Base-by-base conservation (phyloP, 1,139 yeast species). In the Kurtzmaniella quercitrusa region DNA sequence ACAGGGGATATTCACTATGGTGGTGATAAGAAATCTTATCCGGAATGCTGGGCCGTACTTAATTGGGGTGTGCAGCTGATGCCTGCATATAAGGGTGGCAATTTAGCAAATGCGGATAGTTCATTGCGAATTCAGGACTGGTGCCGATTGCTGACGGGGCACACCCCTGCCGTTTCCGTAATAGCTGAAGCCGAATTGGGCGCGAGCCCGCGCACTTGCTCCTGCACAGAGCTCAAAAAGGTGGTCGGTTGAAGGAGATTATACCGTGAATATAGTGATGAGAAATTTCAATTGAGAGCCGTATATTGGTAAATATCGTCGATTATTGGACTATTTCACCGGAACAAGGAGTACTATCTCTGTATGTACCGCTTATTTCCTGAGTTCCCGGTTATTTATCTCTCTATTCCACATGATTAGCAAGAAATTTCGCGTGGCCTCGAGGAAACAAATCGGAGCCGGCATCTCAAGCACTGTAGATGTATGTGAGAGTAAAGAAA, bases 391-490 rank as follows among this genome's bases (percentile, higher is more conserved):
- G n/a, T n/a, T n/a, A n/a, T 22, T 21, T 21, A 21, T 21, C 23
- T 21, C 9, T 21, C 9, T 21, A n/a, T 21, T 26, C n/a, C 9
- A 26, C 30, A 26, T 26, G 30, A 26, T 3, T 26, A 26, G 30
- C 23, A 21, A 21, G n/a, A 5, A 14, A 26, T 26, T 26, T 14
- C 30, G 30, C 9, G 9, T 14, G 30, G 30, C 30, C n/a, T 5
- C 30, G 4, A 26, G 30, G n/a, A 26, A 26, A 26, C 30, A 26
- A 4, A 22, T 68, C 3, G 74, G 74, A 1, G 26, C 50, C 11
- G 82, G 82, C 0, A 55, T 69, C 2, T 68, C 77, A 0, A 78
- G 77, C 0, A 51, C 50, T 11, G 78, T 74, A 2, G 69, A 62
- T 5, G 54, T 74, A 11, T 64, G 56, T 57, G 32, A 57, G 53